A percentile compares a stretch with the other conserved stretches of the same genome.
These are phyloP conservation scores for Kodamaea fungicola DNA, from an alignment of 1,139 yeast species.

Conservation along the genomic window DNA sequence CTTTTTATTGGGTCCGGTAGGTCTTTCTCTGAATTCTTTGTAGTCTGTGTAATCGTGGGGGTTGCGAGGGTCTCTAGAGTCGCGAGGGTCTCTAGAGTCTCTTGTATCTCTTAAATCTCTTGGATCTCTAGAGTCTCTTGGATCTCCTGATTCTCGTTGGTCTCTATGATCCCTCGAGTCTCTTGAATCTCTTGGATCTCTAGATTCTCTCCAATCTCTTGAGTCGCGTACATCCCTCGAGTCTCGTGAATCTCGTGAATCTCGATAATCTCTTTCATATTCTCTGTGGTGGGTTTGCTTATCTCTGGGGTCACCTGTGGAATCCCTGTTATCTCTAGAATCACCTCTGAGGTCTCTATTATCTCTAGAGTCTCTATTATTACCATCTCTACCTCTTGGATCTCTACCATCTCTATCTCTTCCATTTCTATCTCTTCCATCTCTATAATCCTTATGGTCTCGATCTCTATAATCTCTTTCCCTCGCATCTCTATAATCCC, in stretches of 20 bases:
- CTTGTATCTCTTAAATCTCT: slow-evolving; percentile 4
- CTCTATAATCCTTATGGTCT: slow-evolving; percentile 3
- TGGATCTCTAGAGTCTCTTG: slow-evolving; percentile 5
- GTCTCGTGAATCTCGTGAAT: neutral
- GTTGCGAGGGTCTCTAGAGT: neutral
- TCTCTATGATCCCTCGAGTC: slow-evolving; percentile 5
- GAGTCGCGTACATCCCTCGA: neutral
- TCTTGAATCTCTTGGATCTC: slow-evolving; percentile 2
- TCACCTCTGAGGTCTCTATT: neutral
- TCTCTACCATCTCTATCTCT: slow-evolving; percentile 5
- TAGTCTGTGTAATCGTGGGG: neutral
- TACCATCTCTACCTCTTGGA: slow-evolving; percentile 7
- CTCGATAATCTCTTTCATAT: slow-evolving; percentile 1
- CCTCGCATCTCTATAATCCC: slow-evolving; percentile 7
- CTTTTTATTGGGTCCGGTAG: slow-evolving; percentile 1
- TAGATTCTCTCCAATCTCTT: slow-evolving; percentile 1
- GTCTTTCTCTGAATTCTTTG: neutral
- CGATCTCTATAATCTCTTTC: neutral
- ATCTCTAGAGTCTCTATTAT: slow-evolving; percentile 2
- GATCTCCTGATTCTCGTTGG: slow-evolving; percentile 3
- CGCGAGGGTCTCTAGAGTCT: neutral
- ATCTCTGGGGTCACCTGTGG: neutral
- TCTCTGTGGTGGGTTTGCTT: neutral
- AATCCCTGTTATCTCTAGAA: neutral
- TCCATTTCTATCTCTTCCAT: slow-evolving; percentile 4